Evolutionary conservation across 202 grass and related monocot species (phyloP), one percentile per base, ranked within the genome.

Genomic region (Brachypodium distachyon): DNA sequence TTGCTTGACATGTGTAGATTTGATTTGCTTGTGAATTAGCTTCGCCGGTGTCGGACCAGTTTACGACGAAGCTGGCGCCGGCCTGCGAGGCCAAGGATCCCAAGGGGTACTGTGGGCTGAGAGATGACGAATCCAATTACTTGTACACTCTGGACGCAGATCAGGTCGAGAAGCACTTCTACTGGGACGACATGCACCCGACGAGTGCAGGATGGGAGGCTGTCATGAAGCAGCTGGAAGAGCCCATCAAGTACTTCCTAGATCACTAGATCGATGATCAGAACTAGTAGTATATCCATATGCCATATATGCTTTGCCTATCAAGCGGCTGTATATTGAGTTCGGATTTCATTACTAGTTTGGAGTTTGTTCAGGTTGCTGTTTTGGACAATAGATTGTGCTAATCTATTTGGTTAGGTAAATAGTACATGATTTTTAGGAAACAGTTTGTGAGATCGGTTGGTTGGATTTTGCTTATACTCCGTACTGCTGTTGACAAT

Each of bases 141-240:
- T 55, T 55, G 1, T 55, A 13, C 23, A 9, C 1, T 9, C 52
- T 55, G 22, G 52, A 55, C 4, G 0, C 4, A 0, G 52, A 55
- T 27, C 21, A 55, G 9, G 9, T 82, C 0, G 47, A 73, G 12
- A 56, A 61, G 6, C 23, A 83, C 47, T 86, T 97, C 59, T 93
- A 93, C 72, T 97, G 90, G 85, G 93, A 97, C 13, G 74, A 84
- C 1, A 81, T 83, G 38, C 77, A 93, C 70, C 90, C 90, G 2
- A 89, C 93, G 2, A 73, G 84, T 3, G 90, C 83, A 3, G 90
- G 80, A 16, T 97, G 90, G 93, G 48, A 79, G 25, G 87, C 93
- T 3, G 81, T 84, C 52, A 66, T 76, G 50, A 19, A 49, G 2
- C 50, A 76, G 21, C 52, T 76, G 11, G 11, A 83, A 13, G 16